A percentile compares a stretch with the other conserved stretches of the same genome.
These are phyloP conservation scores for Quercus phellos DNA, from an alignment of 331 rosid genomes.

Conservation along the genomic window DNA sequence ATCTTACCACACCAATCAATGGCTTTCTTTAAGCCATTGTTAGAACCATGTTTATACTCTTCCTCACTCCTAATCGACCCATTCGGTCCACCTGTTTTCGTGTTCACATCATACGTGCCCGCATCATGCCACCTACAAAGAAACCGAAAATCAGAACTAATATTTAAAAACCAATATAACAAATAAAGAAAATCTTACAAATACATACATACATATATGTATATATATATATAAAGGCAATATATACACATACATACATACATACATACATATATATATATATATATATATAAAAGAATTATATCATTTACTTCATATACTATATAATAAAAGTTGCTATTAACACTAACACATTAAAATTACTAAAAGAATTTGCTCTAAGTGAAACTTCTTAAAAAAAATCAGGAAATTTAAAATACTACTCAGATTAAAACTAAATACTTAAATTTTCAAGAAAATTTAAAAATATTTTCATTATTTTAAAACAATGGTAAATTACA, in stretches of 20 bases:
- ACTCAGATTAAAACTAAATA: no score
- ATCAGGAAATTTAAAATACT: no score
- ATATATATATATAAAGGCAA: background rate
- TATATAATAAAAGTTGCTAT: no score
- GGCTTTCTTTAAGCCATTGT: conserved; percentile 82
- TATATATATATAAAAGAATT: background rate
- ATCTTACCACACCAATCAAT: conserved; percentile 72
- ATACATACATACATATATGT: no score
- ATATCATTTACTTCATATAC: background rate
- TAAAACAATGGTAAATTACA: no score
- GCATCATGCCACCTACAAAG: conserved; percentile 83
- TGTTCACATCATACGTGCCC: conserved; percentile 63
- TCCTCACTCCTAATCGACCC: conserved; percentile 80
- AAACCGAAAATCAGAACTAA: background rate
- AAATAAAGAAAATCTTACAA: background rate
- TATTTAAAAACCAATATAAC: background rate
- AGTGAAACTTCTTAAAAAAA: no score
- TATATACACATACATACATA: background rate
- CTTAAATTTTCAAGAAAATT: no score
- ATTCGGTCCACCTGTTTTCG: conserved; percentile 82
- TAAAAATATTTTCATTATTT: no score
- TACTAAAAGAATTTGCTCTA: no score
- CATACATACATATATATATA: no score
- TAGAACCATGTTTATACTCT: conserved; percentile 74
- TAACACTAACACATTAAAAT: no score